Evolutionary conservation across 257 asterid genomes (phyloP).

Genomic region (Solanum lycopersicoides): DNA sequence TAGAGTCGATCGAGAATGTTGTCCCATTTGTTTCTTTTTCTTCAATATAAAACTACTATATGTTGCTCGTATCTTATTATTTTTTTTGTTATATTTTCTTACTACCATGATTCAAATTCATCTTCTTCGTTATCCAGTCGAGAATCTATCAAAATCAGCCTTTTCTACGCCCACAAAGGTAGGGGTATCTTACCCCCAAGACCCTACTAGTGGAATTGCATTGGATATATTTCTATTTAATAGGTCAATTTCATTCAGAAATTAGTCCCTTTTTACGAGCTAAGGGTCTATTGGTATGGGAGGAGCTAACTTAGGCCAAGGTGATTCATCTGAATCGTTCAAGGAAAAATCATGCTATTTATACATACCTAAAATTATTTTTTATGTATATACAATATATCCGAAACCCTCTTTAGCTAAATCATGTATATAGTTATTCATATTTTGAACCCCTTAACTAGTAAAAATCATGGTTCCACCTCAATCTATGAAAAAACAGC

Average conservation of each 20-base stretch:
- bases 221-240: not conserved
- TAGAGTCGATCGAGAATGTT: not conserved
- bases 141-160: not conserved
- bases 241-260: too few relatives aligned
- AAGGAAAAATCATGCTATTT: not conserved
- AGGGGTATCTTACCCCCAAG: not conserved
- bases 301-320: not conserved
- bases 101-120: not conserved
- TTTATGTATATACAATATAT: not conserved
- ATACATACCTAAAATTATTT: not conserved
- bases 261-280: too few relatives aligned
- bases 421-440: not conserved
- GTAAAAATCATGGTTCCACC: not conserved
- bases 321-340: not conserved
- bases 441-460: not conserved
- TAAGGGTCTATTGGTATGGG: not conserved
- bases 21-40: not conserved
- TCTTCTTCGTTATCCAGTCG: not conserved
- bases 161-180: not conserved
- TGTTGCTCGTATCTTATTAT: not conserved
- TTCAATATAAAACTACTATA: not conserved
- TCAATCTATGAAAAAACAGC: not conserved
- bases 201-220: not conserved
- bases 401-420: not conserved
- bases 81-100: not conserved